phyloP scores from a whole-genome alignment of 257 asterid genomes.

The Linderniella brevidens region DNA sequence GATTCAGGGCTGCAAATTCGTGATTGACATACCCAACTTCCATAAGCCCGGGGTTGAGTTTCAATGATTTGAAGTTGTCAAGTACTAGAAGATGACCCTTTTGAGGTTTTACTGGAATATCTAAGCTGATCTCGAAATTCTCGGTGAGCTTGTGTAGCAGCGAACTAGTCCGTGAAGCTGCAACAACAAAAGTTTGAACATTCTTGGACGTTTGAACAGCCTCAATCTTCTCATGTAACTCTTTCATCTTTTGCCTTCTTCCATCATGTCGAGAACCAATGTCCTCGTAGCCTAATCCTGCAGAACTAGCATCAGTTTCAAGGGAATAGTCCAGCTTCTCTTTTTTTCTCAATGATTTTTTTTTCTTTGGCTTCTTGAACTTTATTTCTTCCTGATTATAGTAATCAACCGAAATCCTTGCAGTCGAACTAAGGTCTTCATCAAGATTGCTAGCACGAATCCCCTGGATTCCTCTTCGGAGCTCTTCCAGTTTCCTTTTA shows the following conservation, averaged over 20 bases:
- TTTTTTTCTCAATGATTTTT: slow-evolving; percentile 78
- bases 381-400: slow-evolving; percentile 75
- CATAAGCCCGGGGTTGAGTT: slow-evolving; percentile 91
- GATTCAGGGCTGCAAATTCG: slow-evolving; percentile 33
- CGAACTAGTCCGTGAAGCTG: slow-evolving; percentile 94
- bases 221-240: slow-evolving; percentile 62
- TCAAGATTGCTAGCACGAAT: slow-evolving; percentile 23
- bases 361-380: slow-evolving; percentile 88
- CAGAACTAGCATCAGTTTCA: slow-evolving; percentile 84
- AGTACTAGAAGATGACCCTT: slow-evolving; percentile 92
- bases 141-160: slow-evolving; percentile 39
- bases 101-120: slow-evolving; percentile 84
- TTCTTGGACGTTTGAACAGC: slow-evolving; percentile 65
- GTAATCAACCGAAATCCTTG: slow-evolving; percentile 57
- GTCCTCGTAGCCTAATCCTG: slow-evolving; percentile 78
- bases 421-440: slow-evolving; percentile 51
- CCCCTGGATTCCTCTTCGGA: slow-evolving; percentile 75
- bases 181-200: slow-evolving; percentile 69
- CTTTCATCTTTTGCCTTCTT: slow-evolving; percentile 50
- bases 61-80: slow-evolving; percentile 53
- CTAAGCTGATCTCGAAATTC: slow-evolving; percentile 30
- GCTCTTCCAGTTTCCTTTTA: slow-evolving; percentile 90
- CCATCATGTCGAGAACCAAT: slow-evolving; percentile 73
- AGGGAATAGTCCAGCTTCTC: slow-evolving; percentile 81
- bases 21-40: slow-evolving; percentile 75